phyloP scores from a whole-genome alignment of 1,139 yeast genomes.

The Wickerhamomyces sp. region DNA sequence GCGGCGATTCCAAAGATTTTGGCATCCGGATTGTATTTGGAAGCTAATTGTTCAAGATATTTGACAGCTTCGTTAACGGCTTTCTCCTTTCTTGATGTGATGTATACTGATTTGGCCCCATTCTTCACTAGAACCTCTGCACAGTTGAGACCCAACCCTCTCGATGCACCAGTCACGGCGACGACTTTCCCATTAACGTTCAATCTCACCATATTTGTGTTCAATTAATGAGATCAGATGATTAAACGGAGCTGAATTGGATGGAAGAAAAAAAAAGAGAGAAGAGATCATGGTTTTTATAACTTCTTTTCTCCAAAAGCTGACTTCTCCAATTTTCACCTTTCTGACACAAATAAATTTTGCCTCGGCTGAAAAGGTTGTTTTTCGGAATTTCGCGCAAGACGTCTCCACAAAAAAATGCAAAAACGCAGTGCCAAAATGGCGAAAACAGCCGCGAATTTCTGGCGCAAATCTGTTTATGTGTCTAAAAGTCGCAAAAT shows the following conservation, averaged over 20 bases:
- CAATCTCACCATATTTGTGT: conserved; percentile 17
- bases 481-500: background rate
- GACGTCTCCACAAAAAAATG: background rate
- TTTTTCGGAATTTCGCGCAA: background rate
- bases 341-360: background rate
- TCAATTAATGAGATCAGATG: background rate
- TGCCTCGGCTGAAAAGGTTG: background rate
- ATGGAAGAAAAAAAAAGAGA: background rate
- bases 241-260: background rate
- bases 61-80: conserved; percentile 60
- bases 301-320: too few species aligned
- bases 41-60: conserved; percentile 43
- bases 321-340: background rate
- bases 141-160: conserved; percentile 69
- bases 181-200: conserved; percentile 61
- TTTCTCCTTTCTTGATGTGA: conserved; percentile 60
- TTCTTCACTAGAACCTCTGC: conserved; percentile 61
- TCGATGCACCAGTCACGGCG: conserved; percentile 73
- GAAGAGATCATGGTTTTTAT: too few species aligned
- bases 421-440: background rate
- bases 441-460: background rate
- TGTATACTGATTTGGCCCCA: conserved; percentile 59
- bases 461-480: too few species aligned
- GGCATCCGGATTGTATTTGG: conserved; percentile 37
- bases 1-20: conserved; percentile 53